Conservation (phyloP, 345 rosid genomes). For the Lepidium africanum region DNA sequence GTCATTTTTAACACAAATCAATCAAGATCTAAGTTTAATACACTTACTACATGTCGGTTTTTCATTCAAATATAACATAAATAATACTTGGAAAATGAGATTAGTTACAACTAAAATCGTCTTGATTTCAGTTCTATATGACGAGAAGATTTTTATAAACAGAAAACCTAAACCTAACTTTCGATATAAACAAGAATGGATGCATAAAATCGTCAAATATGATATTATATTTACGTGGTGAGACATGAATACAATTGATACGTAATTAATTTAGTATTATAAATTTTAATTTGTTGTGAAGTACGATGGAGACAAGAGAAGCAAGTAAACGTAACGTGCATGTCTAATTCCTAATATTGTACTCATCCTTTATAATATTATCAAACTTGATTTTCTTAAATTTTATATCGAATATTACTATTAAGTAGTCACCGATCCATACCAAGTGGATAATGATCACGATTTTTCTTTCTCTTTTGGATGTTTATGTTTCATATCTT, state of each 20-base stretch:
- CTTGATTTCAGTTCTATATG: not conserved
- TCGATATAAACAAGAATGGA: constrained; percentile 3
- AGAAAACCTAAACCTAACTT: not conserved
- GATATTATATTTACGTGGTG: constrained; percentile 1
- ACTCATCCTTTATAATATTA: not conserved
- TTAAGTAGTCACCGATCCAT: not conserved
- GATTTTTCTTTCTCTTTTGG: constrained; percentile 15
- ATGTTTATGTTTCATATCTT: constrained; percentile 9
- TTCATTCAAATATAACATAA: not conserved
- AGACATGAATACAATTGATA: not conserved
- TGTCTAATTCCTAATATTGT: not conserved
- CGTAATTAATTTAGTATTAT: constrained; percentile 5
- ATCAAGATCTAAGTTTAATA: too few species aligned
- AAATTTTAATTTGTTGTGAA: constrained; percentile 9
- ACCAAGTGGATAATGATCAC: constrained; percentile 25
- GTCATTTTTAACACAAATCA: too few species aligned
- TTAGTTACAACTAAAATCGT: not conserved
- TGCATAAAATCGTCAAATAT: constrained; percentile 1
- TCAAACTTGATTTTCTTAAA: not conserved
- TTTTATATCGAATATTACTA: not conserved
- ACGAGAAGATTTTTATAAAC: not conserved
- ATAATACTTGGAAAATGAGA: not conserved
- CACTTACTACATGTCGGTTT: not conserved
- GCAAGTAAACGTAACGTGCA: constrained; percentile 30
- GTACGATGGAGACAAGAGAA: constrained; percentile 25